Base-by-base conservation (phyloP, 2,329 filamentous ascomycete species). In the Beauveria australis region DNA sequence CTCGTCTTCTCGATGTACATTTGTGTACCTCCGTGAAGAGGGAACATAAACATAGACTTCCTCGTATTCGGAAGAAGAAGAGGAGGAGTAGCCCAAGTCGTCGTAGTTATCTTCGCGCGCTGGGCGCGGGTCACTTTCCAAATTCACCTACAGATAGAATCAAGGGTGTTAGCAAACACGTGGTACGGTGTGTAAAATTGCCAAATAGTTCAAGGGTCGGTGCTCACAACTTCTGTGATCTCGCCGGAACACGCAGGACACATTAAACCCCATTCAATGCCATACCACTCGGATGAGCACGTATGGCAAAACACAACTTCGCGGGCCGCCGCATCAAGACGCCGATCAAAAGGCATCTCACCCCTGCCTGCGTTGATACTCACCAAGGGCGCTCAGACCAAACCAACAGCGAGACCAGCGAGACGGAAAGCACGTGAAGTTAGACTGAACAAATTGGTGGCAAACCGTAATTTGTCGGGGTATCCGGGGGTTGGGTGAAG, bases 221-320 rank as follows among this genome's bases (percentile, higher is more conserved):
- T 37, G 37, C 88, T 70, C 78, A 96, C 92, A 67, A 97, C 91
- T 76, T 99, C 92, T 18, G 86, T 91, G 66, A 91, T 87, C 22
- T 96, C 91, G 43, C 86, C 85, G 4, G 80, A 71, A 71, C 94
- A 99, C n/a, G 77, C 73, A 18, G 92, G 91, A 70, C 94, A 99
- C 18, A 76, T 77, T 64, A 96, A 75, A 28, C 76, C 86, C 65
- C 82, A 79, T 64, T 89, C 82, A 62, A 90, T 84, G 62, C 84
- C 79, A 69, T 88, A 90, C 91, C 92, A 97, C 72, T 96, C 88
- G 64, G 89, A 76, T 57, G 81, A 73, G 76, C 94, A 97, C 63
- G 81, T 76, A 74, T 97, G 91, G 74, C 94, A 99, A 73, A 83
- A 95, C 59, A 97, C 87, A 65, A 93, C 84, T 70, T 96, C 89